phyloP scores from a whole-genome alignment of 345 rosid genomes.

The Noccaea bulbosa region DNA sequence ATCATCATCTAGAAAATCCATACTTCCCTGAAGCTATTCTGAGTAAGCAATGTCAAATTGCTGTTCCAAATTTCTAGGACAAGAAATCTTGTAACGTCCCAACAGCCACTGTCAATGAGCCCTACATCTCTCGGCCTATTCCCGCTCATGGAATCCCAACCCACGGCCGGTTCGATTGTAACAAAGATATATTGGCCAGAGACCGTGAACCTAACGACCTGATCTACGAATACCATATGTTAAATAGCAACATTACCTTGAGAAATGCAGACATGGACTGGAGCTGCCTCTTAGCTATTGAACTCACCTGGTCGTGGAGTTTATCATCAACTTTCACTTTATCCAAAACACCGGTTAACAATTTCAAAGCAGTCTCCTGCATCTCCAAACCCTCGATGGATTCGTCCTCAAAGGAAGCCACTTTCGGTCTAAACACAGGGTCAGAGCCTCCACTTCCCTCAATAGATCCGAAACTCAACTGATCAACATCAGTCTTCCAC shows the following conservation, averaged over 20 bases:
- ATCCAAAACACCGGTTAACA: constrained; percentile 58
- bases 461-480: constrained; percentile 31
- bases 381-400: constrained; percentile 75
- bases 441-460: too few relatives aligned
- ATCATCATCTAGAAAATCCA: neutral
- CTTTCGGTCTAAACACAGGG: constrained; percentile 46
- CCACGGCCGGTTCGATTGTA: too few relatives aligned
- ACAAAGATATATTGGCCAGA: too few relatives aligned
- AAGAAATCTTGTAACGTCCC: neutral
- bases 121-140: too few relatives aligned
- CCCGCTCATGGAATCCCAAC: too few relatives aligned
- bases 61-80: neutral
- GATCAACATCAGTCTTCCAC: constrained; percentile 21
- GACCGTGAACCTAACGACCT: constrained; percentile 46
- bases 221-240: neutral
- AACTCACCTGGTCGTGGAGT: constrained; percentile 63
- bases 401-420: constrained; percentile 73
- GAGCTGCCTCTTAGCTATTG: constrained; percentile 71
- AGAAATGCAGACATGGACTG: constrained; percentile 74
- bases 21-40: neutral
- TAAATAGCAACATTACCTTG: constrained; percentile 53
- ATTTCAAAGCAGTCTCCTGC: constrained; percentile 69
- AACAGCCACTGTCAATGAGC: too few relatives aligned
- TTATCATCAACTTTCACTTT: constrained; percentile 57
- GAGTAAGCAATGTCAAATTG: neutral